phyloP scores from a whole-genome alignment of 208 protist genomes.

The Wallacemonas sp. region DNA sequence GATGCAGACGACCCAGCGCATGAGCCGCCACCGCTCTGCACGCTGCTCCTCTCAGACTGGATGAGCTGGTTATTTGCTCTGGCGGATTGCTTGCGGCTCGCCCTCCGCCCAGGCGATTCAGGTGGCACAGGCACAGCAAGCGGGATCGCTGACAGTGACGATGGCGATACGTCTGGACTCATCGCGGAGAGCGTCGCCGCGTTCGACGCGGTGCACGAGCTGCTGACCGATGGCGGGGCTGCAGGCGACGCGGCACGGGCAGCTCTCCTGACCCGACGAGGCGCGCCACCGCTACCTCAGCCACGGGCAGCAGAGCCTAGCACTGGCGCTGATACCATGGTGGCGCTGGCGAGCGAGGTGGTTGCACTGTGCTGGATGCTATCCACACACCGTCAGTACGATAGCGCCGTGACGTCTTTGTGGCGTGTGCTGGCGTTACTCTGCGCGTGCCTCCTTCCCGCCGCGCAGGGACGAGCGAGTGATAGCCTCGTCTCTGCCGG shows the following conservation, averaged over 20 bases:
- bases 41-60: neutral
- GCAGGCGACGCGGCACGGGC: neutral
- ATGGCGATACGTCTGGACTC: neutral
- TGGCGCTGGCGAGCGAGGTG: neutral
- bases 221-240: neutral
- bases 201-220: neutral
- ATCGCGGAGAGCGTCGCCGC: neutral
- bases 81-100: neutral
- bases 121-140: too few relatives aligned
- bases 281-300: neutral
- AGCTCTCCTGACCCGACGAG: neutral
- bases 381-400: neutral
- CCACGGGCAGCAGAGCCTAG: neutral
- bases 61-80: neutral
- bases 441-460: neutral
- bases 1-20: neutral
- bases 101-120: neutral
- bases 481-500: too few relatives aligned
- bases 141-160: neutral
- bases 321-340: neutral
- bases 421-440: neutral
- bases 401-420: neutral
- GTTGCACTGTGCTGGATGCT: slow-evolving; percentile 4
- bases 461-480: too few relatives aligned
- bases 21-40: neutral